Evolutionary conservation across 2,329 filamentous ascomycete genomes (phyloP), one percentile per base, ranked within the genome.

Genomic region (Microdochium nivale): DNA sequence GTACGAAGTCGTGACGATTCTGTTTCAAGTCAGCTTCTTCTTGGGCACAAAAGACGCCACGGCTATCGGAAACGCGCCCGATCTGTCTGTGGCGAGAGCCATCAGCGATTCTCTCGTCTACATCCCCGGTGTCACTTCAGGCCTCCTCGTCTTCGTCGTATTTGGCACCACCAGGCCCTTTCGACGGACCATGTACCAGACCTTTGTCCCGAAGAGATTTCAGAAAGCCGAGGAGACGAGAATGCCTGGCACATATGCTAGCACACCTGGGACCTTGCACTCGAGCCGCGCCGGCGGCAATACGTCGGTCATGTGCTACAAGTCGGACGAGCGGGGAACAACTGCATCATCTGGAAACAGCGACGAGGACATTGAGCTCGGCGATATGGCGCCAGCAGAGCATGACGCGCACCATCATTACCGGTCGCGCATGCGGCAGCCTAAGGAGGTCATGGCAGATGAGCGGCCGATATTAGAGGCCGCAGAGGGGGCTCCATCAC

Each of bases 1-100:
- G 10, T 69, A 70, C 48, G 65, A 70, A 52, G 54, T 66, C 9
- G 55, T 62, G 23, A 62, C 64, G 4, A 65, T 71, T 21, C 35
- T 67, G 3, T 65, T 62, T 14, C 63, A 67, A 51, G 25, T 69
- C 9, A 48, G 40, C 13, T 23, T 11, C 59, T 11, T 60, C 65
- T 49, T 37, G 58, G 3, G 56, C 53, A 3, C 62, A 57, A 11
- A 63, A 62, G 46, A 60, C 54, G 3, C 55, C 53, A 9, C 59
- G 63, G 16, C 55, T n/a, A 35, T 62, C 24, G 57, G 58, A 0
- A 57, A 60, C 0, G 50, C 54, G 16, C 65, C 69, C 8, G 57
- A 71, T 47, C 50, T 65, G 27, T 64, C 62, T 4, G 54, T 58
- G 3, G 51, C 44, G 5, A 54, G 50, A 16, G 62, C 67, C 1